Evolutionary conservation across 257 asterid species (phyloP), one percentile per base, ranked within the genome.

Genomic region (Salvia rosmarinus): DNA sequence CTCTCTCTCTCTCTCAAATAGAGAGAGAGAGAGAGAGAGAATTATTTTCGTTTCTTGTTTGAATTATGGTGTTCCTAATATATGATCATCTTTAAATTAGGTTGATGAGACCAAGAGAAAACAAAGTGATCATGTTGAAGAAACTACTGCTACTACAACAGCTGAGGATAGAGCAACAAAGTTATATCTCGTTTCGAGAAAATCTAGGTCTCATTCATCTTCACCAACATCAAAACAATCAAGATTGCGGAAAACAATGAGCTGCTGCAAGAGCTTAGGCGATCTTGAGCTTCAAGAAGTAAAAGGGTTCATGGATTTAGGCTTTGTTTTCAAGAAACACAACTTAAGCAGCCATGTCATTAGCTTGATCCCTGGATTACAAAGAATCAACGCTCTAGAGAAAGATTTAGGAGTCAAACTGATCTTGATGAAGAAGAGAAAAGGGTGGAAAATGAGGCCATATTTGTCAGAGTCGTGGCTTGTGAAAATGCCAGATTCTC

Each of bases 261-360:
- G n/a, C n/a, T n/a, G n/a, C n/a, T 79, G 74, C 72, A 83, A 80
- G 76, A 81, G 88, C 74, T 66, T 77, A 44, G 68, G 67, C 32
- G 93, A 83, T 55, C 89, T 89, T 12, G 90, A 89, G 39, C 84
- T 87, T 2, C 86, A 86, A 80, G 93, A 89, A 77, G 85, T 83
- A 1, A 81, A 87, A 70, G 92, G 96, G 0, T 87, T 83, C 79
- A 77, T 87, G 85, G 87, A 86, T 51, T 75, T 89, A 58, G 96
- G 96, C 1, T 89, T 89, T 71, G 59, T 28, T 64, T 89, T 89
- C 79, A 64, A 72, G 11, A 82, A 73, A 72, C 82, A 82, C 9
- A 75, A 72, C 34, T 6, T 83, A 46, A 74, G 69, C 77, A 74
- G 81, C 37, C 65, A 62, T 11, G 51, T 82, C 78, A 80, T 82